These are phyloP conservation scores for Microsporum canis DNA, from an alignment of 2,329 filamentous ascomycete genomes.

Conservation along the genomic window DNA sequence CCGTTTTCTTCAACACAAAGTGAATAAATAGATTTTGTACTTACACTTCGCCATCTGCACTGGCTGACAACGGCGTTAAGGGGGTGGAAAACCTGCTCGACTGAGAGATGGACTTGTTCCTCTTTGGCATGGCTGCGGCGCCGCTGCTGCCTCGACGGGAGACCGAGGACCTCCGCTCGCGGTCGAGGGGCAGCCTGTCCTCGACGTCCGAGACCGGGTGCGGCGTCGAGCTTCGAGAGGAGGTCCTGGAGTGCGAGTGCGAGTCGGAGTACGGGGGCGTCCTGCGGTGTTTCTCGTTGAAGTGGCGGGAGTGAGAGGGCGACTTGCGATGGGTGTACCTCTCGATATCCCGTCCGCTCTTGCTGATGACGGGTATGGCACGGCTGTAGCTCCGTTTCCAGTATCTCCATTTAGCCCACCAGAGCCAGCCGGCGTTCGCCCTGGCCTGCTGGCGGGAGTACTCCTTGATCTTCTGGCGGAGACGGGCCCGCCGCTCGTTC, in stretches of 20 bases:
- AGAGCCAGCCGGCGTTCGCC: slow-evolving; percentile 61
- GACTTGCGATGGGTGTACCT: slow-evolving; percentile 18
- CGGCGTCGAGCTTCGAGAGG: slow-evolving; percentile 32
- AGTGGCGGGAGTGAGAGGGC: slow-evolving; percentile 15
- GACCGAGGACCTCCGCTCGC: slow-evolving; percentile 14
- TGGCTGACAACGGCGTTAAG: slow-evolving; percentile 9
- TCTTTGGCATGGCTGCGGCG: slow-evolving; percentile 17
- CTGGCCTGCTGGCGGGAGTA: slow-evolving; percentile 54
- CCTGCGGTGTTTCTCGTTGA: slow-evolving; percentile 9
- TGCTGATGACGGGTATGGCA: neutral
- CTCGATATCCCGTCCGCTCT: slow-evolving; percentile 16
- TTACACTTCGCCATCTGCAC: neutral
- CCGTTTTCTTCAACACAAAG: neutral
- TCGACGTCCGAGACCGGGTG: slow-evolving; percentile 26
- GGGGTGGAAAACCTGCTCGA: slow-evolving; percentile 10
- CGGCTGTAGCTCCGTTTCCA: slow-evolving; percentile 21
- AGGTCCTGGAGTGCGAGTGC: slow-evolving; percentile 32
- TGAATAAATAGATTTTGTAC: neutral
- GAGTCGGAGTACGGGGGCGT: slow-evolving; percentile 21
- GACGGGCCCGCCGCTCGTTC: slow-evolving; percentile 70
- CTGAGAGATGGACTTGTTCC: neutral
- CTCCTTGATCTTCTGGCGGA: slow-evolving; percentile 59
- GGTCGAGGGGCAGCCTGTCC: slow-evolving; percentile 27
- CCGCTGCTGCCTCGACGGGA: slow-evolving; percentile 28
- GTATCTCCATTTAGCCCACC: slow-evolving; percentile 67